Percentiles rank a stretch among this genome's conserved stretches.
phyloP scores from a whole-genome alignment of 176 grass and related monocot genomes.

The Oryza nivara region DNA sequence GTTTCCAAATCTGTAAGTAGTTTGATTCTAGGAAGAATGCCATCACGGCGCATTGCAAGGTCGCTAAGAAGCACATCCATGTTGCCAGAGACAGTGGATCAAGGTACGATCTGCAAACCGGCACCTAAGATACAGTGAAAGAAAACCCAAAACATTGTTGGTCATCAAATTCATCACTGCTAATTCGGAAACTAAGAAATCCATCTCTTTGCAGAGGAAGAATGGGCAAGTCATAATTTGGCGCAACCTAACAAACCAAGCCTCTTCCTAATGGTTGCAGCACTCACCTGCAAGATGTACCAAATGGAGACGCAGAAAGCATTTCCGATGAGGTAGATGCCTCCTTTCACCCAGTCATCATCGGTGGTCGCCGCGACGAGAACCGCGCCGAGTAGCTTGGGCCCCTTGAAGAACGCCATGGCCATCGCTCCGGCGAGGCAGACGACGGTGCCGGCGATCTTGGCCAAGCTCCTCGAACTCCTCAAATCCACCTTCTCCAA shows the following conservation, averaged over 20 bases:
- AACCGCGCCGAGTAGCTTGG: slow-evolving; percentile 41
- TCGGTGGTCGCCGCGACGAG: background rate
- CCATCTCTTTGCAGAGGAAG: background rate
- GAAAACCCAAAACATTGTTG: background rate
- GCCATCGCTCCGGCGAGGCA: slow-evolving; percentile 64
- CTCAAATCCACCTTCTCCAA: slow-evolving; percentile 56
- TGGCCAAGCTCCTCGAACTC: slow-evolving; percentile 49
- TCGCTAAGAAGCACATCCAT: slow-evolving; percentile 76
- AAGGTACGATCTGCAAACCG: slow-evolving; percentile 56
- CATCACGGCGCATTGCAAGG: slow-evolving; percentile 51
- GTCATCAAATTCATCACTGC: background rate
- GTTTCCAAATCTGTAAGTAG: slow-evolving; percentile 51
- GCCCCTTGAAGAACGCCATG: slow-evolving; percentile 72
- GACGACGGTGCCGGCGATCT: slow-evolving; percentile 57
- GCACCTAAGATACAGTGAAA: slow-evolving; percentile 37
- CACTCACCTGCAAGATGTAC: slow-evolving; percentile 65
- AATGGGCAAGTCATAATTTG: too few species aligned
- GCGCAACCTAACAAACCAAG: background rate
- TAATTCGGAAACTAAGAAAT: background rate
- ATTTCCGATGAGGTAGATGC: slow-evolving; percentile 55
- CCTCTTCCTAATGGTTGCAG: background rate
- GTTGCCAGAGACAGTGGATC: slow-evolving; percentile 62
- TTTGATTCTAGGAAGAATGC: slow-evolving; percentile 58
- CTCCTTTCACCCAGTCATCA: slow-evolving; percentile 52
- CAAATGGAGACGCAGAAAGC: slow-evolving; percentile 56